Evolutionary conservation across 805 yeast species (phyloP).

Genomic region (Lachancea lanzarotensis): DNA sequence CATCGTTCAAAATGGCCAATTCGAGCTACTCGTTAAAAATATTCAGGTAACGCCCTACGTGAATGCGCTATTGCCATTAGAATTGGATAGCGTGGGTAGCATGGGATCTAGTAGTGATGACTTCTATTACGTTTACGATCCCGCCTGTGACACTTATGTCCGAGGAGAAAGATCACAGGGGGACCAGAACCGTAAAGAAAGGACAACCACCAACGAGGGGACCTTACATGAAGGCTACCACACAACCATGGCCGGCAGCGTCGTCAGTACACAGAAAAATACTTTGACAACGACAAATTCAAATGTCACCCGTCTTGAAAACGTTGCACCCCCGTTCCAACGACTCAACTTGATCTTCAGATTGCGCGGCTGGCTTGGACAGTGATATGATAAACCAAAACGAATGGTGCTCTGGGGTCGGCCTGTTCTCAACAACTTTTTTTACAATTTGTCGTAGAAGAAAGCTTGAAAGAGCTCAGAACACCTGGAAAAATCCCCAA

Average conservation of each 20-base stretch:
- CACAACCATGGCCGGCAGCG: not conserved
- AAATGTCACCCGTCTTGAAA: slow-evolving; percentile 1
- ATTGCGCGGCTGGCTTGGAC: slow-evolving; percentile 1
- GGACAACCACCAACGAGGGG: not conserved
- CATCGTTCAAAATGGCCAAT: slow-evolving; percentile 66
- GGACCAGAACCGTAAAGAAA: not conserved
- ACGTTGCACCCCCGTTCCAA: not conserved
- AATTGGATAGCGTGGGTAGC: no score
- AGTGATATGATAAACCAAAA: no score
- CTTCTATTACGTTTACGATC: slow-evolving; percentile 3
- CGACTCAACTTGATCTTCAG: not conserved
- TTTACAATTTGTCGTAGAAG: no score
- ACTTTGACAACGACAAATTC: not conserved
- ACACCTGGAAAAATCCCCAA: no score
- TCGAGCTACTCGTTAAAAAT: slow-evolving; percentile 53
- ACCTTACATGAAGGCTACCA: not conserved
- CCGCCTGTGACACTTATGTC: slow-evolving; percentile 5
- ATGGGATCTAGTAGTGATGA: not conserved
- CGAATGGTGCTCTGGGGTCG: no score
- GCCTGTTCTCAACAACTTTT: no score
- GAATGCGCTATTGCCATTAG: slow-evolving; percentile 1
- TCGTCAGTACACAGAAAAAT: no score
- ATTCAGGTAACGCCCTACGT: slow-evolving; percentile 58
- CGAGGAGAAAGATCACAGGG: not conserved
- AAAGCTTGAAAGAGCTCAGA: no score